A percentile compares a stretch with the other conserved stretches of the same genome.
Evolutionary conservation across 345 rosid genomes (phyloP).

Genomic region (Xanthoceras sorbifolium): DNA sequence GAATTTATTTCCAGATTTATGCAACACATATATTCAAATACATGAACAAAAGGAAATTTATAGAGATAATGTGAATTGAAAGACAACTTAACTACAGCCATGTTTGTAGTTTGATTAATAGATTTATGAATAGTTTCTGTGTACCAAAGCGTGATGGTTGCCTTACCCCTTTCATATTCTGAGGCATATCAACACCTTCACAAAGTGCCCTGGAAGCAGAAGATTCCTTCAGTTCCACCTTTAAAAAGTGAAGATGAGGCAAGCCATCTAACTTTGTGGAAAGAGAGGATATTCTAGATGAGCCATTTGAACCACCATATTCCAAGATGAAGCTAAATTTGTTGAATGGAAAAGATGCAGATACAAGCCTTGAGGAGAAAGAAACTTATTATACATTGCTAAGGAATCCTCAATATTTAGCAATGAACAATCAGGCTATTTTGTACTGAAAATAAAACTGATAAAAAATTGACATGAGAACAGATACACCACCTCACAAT

Average conservation of each 20-base stretch:
- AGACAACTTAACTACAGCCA: conserved; percentile 2
- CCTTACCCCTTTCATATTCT: conserved; percentile 36
- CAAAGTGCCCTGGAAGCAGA: conserved; percentile 51
- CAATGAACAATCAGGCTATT: background rate
- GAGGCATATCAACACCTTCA: conserved; percentile 49
- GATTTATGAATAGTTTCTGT: conserved; percentile 2
- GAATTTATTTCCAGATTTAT: background rate
- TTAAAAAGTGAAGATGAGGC: conserved; percentile 53
- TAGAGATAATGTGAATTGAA: background rate
- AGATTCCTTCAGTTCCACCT: conserved; percentile 47
- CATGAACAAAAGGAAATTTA: conserved; percentile 5
- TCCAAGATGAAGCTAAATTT: conserved; percentile 57
- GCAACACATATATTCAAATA: background rate
- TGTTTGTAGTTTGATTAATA: conserved; percentile 9
- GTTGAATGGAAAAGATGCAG: conserved; percentile 49
- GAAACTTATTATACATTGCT: conserved; percentile 13
- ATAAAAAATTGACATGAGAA: background rate
- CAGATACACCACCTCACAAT: background rate
- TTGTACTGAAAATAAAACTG: background rate
- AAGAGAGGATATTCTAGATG: conserved; percentile 43
- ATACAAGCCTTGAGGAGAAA: conserved; percentile 44
- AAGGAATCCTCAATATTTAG: conserved; percentile 4
- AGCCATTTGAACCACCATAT: conserved; percentile 54
- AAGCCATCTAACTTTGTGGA: conserved; percentile 27
- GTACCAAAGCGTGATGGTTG: conserved; percentile 7